Conservation (phyloP, 371 early-diverging fungal species). For the Gilbertella persicaria region DNA sequence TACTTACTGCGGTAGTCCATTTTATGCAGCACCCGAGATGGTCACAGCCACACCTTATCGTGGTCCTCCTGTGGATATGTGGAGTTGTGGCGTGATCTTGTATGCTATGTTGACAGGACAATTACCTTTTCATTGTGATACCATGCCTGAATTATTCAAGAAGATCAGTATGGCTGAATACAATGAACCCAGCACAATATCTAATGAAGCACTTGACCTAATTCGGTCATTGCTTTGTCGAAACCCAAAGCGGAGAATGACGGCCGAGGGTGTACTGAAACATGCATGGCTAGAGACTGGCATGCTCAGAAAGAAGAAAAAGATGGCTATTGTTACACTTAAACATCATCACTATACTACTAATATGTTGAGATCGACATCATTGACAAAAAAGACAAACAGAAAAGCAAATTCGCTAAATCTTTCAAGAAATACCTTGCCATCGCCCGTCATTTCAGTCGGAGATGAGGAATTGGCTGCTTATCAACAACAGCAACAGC, state of each 20-base stretch:
- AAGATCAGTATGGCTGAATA: slow-evolving; percentile 65
- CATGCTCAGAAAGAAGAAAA: slow-evolving; percentile 3
- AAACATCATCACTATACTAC: not conserved
- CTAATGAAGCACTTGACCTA: slow-evolving; percentile 43
- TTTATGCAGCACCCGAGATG: slow-evolving; percentile 89
- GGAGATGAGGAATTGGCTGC: slow-evolving; percentile 20
- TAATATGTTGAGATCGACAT: not conserved
- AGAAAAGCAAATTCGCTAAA: not conserved
- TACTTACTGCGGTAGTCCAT: slow-evolving; percentile 94
- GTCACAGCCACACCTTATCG: slow-evolving; percentile 69
- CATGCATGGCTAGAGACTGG: slow-evolving; percentile 68
- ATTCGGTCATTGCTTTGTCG: slow-evolving; percentile 57
- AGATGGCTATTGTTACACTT: not conserved
- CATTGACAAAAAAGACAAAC: not conserved
- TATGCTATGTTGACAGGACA: slow-evolving; percentile 74
- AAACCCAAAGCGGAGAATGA: slow-evolving; percentile 66
- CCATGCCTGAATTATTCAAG: slow-evolving; percentile 67
- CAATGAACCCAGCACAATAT: slow-evolving; percentile 46
- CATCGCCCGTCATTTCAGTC: slow-evolving; percentile 13
- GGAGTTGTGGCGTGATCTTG: slow-evolving; percentile 78
- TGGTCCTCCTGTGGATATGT: slow-evolving; percentile 79
- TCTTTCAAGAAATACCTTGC: slow-evolving; percentile 1
- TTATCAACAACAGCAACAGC: slow-evolving; percentile 8
- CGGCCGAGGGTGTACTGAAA: slow-evolving; percentile 69
- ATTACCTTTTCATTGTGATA: slow-evolving; percentile 81